These are phyloP conservation scores for Crassisporium funariophilum DNA, from an alignment of 768 basidiomycete genomes.

Conservation along the genomic window DNA sequence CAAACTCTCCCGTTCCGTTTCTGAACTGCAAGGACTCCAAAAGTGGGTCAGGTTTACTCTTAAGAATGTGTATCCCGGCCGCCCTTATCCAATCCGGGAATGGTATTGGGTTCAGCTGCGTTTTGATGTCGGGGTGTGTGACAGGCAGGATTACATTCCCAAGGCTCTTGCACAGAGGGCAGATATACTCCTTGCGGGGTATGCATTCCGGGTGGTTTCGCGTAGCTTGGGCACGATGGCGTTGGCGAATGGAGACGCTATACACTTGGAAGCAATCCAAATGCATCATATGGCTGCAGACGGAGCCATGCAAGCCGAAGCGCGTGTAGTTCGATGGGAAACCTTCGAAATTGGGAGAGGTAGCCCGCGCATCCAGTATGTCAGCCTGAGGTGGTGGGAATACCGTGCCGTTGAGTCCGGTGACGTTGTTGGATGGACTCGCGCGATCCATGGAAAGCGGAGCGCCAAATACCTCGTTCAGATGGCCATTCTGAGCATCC, in stretches of 20 bases:
- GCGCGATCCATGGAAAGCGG: slow-evolving; percentile 67
- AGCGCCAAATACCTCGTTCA: slow-evolving; percentile 73
- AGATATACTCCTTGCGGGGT: slow-evolving; percentile 92
- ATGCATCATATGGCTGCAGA: slow-evolving; percentile 98
- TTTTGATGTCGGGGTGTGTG: slow-evolving; percentile 46
- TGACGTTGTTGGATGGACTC: slow-evolving; percentile 23
- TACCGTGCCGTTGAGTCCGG: slow-evolving; percentile 11
- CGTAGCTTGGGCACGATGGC: slow-evolving; percentile 86
- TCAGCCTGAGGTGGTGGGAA: slow-evolving; percentile 59
- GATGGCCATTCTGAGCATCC: slow-evolving; percentile 60
- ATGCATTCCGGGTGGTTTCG: slow-evolving; percentile 94
- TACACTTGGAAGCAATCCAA: slow-evolving; percentile 92
- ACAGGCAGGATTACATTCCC: slow-evolving; percentile 94
- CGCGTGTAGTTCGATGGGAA: slow-evolving; percentile 72
- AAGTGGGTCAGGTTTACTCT: slow-evolving; percentile 73
- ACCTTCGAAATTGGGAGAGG: slow-evolving; percentile 64
- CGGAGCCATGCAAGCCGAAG: slow-evolving; percentile 85
- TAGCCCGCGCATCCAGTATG: slow-evolving; percentile 44
- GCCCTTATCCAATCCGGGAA: slow-evolving; percentile 91
- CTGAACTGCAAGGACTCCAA: slow-evolving; percentile 75
- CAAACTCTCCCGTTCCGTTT: slow-evolving; percentile 86
- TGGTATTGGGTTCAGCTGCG: slow-evolving; percentile 53
- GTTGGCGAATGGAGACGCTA: slow-evolving; percentile 80
- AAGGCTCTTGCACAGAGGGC: slow-evolving; percentile 94
- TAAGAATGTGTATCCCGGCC: slow-evolving; percentile 86